Evolutionary conservation across 2,329 filamentous ascomycete species (phyloP).

Genomic region (Paraphoma chrysanthemicola): DNA sequence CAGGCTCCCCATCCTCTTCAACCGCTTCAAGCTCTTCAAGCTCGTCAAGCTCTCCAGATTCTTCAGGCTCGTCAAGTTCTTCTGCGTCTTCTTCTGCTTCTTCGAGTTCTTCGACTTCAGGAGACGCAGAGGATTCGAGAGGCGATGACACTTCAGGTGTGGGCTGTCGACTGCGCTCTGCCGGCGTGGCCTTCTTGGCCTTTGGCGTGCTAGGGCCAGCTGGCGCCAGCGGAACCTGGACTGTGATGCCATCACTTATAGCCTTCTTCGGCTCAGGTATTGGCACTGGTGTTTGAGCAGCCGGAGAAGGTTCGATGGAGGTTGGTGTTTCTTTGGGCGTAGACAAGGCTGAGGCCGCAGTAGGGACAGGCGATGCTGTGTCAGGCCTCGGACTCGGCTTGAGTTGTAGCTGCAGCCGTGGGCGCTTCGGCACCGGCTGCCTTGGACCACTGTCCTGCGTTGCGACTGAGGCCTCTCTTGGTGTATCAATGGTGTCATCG

Average conservation of each 20-base stretch:
- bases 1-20: not conserved
- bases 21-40: not conserved
- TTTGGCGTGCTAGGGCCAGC: slow-evolving; percentile 48
- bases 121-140: slow-evolving; percentile 19
- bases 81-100: too few species aligned
- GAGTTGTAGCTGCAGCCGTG: slow-evolving; percentile 29
- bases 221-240: slow-evolving; percentile 54
- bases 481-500: slow-evolving; percentile 18
- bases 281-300: slow-evolving; percentile 14
- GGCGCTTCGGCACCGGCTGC: slow-evolving; percentile 41
- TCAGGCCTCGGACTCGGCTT: slow-evolving; percentile 16
- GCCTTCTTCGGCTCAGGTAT: slow-evolving; percentile 24
- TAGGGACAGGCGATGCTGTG: slow-evolving; percentile 16
- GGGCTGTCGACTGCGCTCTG: slow-evolving; percentile 16
- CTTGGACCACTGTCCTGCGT: slow-evolving; percentile 35
- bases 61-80: not conserved
- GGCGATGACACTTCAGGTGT: slow-evolving; percentile 26
- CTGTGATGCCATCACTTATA: slow-evolving; percentile 21
- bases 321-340: slow-evolving; percentile 12
- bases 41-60: not conserved
- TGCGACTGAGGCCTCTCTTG: slow-evolving; percentile 31
- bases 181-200: slow-evolving; percentile 15
- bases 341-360: slow-evolving; percentile 16
- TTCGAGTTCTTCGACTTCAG: not conserved
- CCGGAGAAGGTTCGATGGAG: slow-evolving; percentile 21